phyloP scores from a whole-genome alignment of 2,329 filamentous ascomycete genomes.

The Xylaria sp. region DNA sequence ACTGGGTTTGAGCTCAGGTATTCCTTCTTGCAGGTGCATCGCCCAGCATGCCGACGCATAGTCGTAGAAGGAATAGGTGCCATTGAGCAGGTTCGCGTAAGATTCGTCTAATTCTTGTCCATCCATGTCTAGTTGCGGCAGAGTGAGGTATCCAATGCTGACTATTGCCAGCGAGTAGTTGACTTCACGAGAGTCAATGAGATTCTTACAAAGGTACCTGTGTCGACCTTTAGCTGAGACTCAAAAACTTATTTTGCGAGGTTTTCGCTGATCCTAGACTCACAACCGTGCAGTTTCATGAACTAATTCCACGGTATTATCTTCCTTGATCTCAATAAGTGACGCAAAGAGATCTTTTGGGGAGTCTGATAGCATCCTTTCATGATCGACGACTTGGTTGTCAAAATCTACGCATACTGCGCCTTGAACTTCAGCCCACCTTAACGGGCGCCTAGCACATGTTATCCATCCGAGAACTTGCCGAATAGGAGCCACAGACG shows the following conservation, averaged over 20 bases:
- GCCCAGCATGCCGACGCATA: slow-evolving; percentile 48
- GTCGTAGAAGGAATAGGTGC: slow-evolving; percentile 46
- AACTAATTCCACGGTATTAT: slow-evolving; percentile 48
- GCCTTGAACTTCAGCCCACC: slow-evolving; percentile 52
- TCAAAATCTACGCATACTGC: slow-evolving; percentile 47
- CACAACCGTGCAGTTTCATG: slow-evolving; percentile 50
- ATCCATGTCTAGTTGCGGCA: slow-evolving; percentile 38
- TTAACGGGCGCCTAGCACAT: slow-evolving; percentile 50
- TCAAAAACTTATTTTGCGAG: background rate
- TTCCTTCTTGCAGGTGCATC: slow-evolving; percentile 40
- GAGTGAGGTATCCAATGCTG: slow-evolving; percentile 44
- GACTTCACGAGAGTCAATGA: slow-evolving; percentile 25
- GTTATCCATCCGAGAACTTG: slow-evolving; percentile 51
- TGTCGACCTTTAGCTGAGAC: background rate
- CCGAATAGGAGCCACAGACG: slow-evolving; percentile 32
- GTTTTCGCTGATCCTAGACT: slow-evolving; percentile 23
- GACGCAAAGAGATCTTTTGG: slow-evolving; percentile 50
- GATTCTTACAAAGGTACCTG: slow-evolving; percentile 31
- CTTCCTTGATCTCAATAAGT: slow-evolving; percentile 44
- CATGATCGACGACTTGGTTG: slow-evolving; percentile 42
- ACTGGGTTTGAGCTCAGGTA: slow-evolving; percentile 43
- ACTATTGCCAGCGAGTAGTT: slow-evolving; percentile 43
- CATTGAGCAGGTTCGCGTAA: slow-evolving; percentile 32
- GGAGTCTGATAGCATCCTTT: slow-evolving; percentile 41
- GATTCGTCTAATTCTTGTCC: slow-evolving; percentile 26